Base-by-base conservation (phyloP, 805 yeast species). In the Teunomyces funiuensis region DNA sequence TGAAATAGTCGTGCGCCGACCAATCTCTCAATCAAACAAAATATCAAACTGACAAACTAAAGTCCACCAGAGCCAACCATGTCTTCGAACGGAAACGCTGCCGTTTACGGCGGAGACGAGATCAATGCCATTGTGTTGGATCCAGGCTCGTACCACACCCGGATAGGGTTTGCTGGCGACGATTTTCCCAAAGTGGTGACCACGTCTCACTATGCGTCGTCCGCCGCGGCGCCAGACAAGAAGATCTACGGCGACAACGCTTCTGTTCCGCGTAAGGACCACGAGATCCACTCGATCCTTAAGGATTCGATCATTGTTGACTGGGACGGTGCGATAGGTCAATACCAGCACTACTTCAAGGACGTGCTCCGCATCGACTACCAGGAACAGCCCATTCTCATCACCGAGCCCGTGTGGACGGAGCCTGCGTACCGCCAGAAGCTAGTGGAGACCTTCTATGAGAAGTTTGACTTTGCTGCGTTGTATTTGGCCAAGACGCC, bases 101-200 rank as follows among this genome's bases (percentile, higher is more conserved):
- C 55, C 36, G 58, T 54, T n/a, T 55, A 54, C 43, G 76, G 74
- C 27, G 63, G 63, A 29, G 93, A 91, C 65, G 99, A 91, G 61
- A 83, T 93, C 48, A 81, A 88, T 49, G 96, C 98, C 19, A 74
- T 93, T 2, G 95, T 91, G 25, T 71, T 91, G 18, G 98, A 93
- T 57, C 90, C 96, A 1, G 98, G 98, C 26, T 83, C 96, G 8
- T 80, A 74, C 46, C 69, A 80, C 45, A 88, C 97, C 5, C 80
- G 91, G 40, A 80, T 84, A 14, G 99, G 99, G 1, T 89, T 79
- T 62, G 90, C 97, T 3, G 98, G 98, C 8, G 91, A 88, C 43
- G 97, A 90, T 58, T 75, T 79, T 40, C 99, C 99, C 9, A 78
- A 83, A 48, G 67, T 82, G 3, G 78, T 85, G 17, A 61, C 83